Base-by-base conservation (phyloP, 1,284 basidiomycete genomes). In the Mycosarcoma maydis region DNA sequence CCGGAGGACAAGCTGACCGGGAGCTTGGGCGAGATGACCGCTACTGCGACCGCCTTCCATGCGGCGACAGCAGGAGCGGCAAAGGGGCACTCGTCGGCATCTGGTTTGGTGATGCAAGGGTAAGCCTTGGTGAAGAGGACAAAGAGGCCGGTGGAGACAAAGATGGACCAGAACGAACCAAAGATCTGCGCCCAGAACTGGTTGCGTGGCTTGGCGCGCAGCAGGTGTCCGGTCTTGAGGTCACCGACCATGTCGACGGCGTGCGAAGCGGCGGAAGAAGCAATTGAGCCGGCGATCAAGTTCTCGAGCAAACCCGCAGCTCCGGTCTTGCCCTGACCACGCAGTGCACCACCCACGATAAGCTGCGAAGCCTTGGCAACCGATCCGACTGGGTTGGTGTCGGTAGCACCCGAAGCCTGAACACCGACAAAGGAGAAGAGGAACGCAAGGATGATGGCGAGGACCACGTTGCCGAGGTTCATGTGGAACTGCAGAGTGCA, bases 171-270 rank as follows among this genome's bases (percentile, higher is more conserved):
- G 53, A 77, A 54, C 6, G 72, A 74, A 13, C 76, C 77, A 17
- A 66, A 88, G 33, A 69, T 29, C 60, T 76, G 74, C 10, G 87
- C 87, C 72, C 87, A 84, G 80, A 90, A 90, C 83, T 90, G 88
- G 76, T 86, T 87, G 59, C 83, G 84, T 19, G 89, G 89, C 72
- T 87, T 88, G 24, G 88, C 87, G 40, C 88, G 84, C 13, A 90
- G 85, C 53, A 90, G 85, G 80, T 89, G 89, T 55, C 87, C 88
- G 8, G 89, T 89, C 83, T 90, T 89, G 71, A 90, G 82, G 73
- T 90, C 89, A 57, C 88, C 87, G 59, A 88, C 87, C 89, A 90
- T 90, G 79, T 90, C 89, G 45, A 86, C 82, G 20, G 87, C 84
- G 77, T 89, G 87, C 22, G 85, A 86, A 20, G 88, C 87, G 42